A percentile compares a stretch with the other conserved stretches of the same genome.
Evolutionary conservation across 2,329 filamentous ascomycete genomes (phyloP).

Genomic region (Chaetomium globosum): DNA sequence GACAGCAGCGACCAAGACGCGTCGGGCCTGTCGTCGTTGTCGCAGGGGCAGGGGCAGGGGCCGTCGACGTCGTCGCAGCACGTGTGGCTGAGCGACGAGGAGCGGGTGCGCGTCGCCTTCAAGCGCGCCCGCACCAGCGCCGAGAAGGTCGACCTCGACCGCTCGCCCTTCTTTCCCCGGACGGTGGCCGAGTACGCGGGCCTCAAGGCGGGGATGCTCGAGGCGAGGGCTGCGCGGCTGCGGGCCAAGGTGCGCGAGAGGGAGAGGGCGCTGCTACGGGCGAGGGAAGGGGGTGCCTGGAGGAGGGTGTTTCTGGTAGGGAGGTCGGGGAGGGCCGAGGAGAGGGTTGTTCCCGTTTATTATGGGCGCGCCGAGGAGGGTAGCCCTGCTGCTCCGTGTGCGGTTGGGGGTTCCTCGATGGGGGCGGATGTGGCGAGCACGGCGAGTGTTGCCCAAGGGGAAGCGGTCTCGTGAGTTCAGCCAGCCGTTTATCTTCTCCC

Average conservation of each 20-base stretch:
- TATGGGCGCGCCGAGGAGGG: not conserved
- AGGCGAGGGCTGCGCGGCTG: slow-evolving; percentile 12
- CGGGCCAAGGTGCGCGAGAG: slow-evolving; percentile 1
- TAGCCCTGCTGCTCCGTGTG: not conserved
- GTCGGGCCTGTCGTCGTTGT: not conserved
- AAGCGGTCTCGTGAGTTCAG: not conserved
- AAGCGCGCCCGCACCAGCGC: not conserved
- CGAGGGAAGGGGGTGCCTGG: not conserved
- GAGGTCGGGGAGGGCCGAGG: not conserved
- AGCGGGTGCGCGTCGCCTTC: slow-evolving; percentile 3
- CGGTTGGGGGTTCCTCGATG: not conserved
- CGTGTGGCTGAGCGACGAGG: slow-evolving; percentile 12
- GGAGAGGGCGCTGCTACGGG: slow-evolving; percentile 3
- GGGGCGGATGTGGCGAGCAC: not conserved
- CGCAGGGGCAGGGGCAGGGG: too few relatives aligned
- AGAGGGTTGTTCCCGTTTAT: not conserved
- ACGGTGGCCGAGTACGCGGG: slow-evolving; percentile 19
- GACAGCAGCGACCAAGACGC: too few relatives aligned
- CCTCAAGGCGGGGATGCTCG: not conserved
- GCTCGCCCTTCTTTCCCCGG: slow-evolving; percentile 18
- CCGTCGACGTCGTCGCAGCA: not conserved
- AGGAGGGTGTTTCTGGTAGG: not conserved
- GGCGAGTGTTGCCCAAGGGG: not conserved
- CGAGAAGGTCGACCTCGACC: slow-evolving; percentile 10
- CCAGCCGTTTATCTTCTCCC: not conserved